A percentile compares a stretch with the other conserved stretches of the same genome.
These are phyloP conservation scores for Elongisporangium undulatum DNA, from an alignment of 352 stramenopile species.

Conservation along the genomic window DNA sequence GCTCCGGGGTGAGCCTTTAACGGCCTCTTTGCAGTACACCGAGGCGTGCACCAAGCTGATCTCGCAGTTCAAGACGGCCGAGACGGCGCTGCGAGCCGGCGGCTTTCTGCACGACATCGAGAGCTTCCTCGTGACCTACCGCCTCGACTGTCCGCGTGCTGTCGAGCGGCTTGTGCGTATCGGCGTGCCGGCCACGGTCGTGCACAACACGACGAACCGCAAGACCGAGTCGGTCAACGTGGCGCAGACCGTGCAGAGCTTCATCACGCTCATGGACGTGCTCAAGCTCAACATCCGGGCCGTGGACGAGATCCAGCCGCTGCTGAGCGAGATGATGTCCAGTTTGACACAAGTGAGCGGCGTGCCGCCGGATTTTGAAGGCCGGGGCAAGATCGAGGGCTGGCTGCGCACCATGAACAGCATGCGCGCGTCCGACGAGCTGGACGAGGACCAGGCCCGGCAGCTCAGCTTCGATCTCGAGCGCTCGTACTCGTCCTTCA, in stretches of 20 bases:
- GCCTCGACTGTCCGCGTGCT: slow-evolving; percentile 95
- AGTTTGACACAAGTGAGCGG: slow-evolving; percentile 93
- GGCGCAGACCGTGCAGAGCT: slow-evolving; percentile 95
- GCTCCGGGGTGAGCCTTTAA: background rate
- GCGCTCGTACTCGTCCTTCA: slow-evolving; percentile 94
- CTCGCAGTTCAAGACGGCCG: slow-evolving; percentile 96
- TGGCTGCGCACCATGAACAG: slow-evolving; percentile 96
- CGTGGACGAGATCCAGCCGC: slow-evolving; percentile 97
- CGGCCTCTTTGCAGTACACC: slow-evolving; percentile 78
- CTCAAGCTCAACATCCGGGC: slow-evolving; percentile 97
- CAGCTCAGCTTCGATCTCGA: slow-evolving; percentile 97
- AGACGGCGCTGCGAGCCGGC: slow-evolving; percentile 87
- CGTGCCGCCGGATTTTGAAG: slow-evolving; percentile 92
- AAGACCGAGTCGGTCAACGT: slow-evolving; percentile 89
- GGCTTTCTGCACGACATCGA: slow-evolving; percentile 67
- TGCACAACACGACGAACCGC: slow-evolving; percentile 78
- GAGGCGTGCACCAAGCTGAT: slow-evolving; percentile 96
- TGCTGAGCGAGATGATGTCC: slow-evolving; percentile 96
- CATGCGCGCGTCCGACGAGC: slow-evolving; percentile 95
- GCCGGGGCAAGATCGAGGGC: slow-evolving; percentile 90
- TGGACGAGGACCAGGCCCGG: slow-evolving; percentile 93
- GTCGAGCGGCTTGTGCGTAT: slow-evolving; percentile 92
- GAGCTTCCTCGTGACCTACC: slow-evolving; percentile 93
- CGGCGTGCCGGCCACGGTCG: slow-evolving; percentile 91
- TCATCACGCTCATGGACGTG: slow-evolving; percentile 98